A percentile compares a stretch with the other conserved stretches of the same genome.
These are phyloP conservation scores for Penicillium expansum DNA, from an alignment of 2,329 filamentous ascomycete species.

Conservation along the genomic window DNA sequence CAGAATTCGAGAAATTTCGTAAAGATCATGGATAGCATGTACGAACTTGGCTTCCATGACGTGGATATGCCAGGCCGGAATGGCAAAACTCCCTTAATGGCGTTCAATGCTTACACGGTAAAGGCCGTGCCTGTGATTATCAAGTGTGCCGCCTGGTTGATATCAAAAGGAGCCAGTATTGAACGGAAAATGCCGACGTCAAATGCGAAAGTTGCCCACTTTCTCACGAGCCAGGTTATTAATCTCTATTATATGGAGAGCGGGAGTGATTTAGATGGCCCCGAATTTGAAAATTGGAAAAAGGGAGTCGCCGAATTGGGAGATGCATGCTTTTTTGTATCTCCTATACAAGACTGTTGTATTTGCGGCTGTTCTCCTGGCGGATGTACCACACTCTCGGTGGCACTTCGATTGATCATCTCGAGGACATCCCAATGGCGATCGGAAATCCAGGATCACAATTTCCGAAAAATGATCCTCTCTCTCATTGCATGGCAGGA, in stretches of 20 bases:
- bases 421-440: too few species aligned
- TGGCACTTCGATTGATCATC: neutral
- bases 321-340: neutral
- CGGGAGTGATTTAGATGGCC: too few species aligned
- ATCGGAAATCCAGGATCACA: too few species aligned
- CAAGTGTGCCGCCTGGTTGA: neutral
- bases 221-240: neutral
- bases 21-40: neutral
- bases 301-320: neutral
- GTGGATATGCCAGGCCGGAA: neutral
- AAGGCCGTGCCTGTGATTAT: neutral
- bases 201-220: neutral
- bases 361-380: conserved; percentile 8
- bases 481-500: neutral
- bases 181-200: neutral
- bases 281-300: neutral
- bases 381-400: conserved; percentile 9
- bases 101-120: too few species aligned
- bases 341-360: conserved; percentile 5
- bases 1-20: neutral
- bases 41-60: neutral
- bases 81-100: neutral
- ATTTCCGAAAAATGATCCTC: neutral
- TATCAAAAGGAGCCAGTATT: neutral
- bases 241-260: too few species aligned